phyloP scores from a whole-genome alignment of 108 stramenopile species.

The Fragilaria radians region DNA sequence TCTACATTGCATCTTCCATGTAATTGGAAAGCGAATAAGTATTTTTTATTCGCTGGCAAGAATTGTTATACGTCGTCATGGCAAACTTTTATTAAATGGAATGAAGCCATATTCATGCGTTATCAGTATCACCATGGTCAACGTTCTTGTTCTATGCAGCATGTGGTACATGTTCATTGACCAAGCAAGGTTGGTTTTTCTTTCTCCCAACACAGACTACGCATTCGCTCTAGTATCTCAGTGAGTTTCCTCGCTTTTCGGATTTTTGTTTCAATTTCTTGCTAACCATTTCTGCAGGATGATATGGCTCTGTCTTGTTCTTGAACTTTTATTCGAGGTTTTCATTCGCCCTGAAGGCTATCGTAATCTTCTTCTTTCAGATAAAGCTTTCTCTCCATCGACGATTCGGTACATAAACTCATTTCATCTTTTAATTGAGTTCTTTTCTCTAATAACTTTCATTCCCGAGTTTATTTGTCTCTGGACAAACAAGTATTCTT shows the following conservation, averaged over 20 bases:
- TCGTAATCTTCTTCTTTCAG: constrained; percentile 40
- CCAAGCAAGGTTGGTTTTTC: constrained; percentile 50
- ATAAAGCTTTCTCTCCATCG: constrained; percentile 64
- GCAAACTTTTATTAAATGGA: constrained; percentile 31
- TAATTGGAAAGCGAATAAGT: constrained; percentile 5
- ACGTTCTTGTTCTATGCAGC: constrained; percentile 66
- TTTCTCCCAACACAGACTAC: constrained; percentile 39
- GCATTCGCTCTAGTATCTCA: constrained; percentile 49
- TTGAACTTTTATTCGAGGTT: constrained; percentile 69
- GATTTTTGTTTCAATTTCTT: not conserved
- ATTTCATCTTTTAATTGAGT: constrained; percentile 63
- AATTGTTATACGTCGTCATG: constrained; percentile 9
- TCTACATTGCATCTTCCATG: constrained; percentile 1
- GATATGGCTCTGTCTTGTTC: constrained; percentile 55
- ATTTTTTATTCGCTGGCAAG: not conserved
- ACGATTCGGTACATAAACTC: constrained; percentile 63
- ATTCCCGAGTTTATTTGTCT: constrained; percentile 71
- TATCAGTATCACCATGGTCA: constrained; percentile 58
- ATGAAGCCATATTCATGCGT: constrained; percentile 27
- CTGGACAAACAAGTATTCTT: constrained; percentile 20
- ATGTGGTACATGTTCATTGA: constrained; percentile 69
- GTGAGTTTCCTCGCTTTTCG: constrained; percentile 8
- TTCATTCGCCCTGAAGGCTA: constrained; percentile 70
- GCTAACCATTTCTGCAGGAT: constrained; percentile 8
- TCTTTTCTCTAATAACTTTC: constrained; percentile 50